Base-by-base conservation (phyloP, 2,329 filamentous ascomycete species). In the Beauveria sp. region DNA sequence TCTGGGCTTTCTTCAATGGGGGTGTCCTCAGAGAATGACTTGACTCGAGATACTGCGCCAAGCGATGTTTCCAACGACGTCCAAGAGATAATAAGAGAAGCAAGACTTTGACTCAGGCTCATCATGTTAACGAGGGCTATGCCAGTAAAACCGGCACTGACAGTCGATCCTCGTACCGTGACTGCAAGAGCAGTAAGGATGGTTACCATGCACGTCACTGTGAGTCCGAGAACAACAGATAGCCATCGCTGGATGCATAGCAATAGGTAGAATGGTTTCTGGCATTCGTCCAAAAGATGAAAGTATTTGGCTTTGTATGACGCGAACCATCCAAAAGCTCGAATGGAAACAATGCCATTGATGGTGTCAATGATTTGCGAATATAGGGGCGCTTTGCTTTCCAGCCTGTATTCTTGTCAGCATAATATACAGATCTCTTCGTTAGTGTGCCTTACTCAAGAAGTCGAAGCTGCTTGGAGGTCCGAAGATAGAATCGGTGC, bases 191-290 rank as follows among this genome's bases (percentile, higher is more conserved):
- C 69, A 14, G 81, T 75, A 3, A 79, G 64, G 1, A 76, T 72
- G 1, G 77, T 76, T 28, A 81, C 3, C 66, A 74, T 1, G 77
- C 74, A 82, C 82, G 85, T 40, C 79, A 75, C 66, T 24, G 20
- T 24, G 85, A 83, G 14, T 82, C 75, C 40, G 76, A 77, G 57
- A 75, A 80, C 7, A 84, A 71, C 1, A 83, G 72, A 65, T 85
- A 86, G 57, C 57, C 57, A 60, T 31, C 48, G 10, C 18, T 60
- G 57, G 22, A 60, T 60, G 48, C 57, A 60, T 10, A 60, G 48
- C 48, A 60, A 52, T 18, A 60, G 48, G 18, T 60, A 60, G 22
- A 60, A 60, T 24, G 57, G 57, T 18, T 60, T 60, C 22, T 60
- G 57, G 48, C 57, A 60, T 6, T 60, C 57, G 14, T 16, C 46